Evolutionary conservation across 495 filamentous ascomycete species (phyloP), one percentile per base, ranked within the genome.

Genomic region (Trichoderma parareesei): DNA sequence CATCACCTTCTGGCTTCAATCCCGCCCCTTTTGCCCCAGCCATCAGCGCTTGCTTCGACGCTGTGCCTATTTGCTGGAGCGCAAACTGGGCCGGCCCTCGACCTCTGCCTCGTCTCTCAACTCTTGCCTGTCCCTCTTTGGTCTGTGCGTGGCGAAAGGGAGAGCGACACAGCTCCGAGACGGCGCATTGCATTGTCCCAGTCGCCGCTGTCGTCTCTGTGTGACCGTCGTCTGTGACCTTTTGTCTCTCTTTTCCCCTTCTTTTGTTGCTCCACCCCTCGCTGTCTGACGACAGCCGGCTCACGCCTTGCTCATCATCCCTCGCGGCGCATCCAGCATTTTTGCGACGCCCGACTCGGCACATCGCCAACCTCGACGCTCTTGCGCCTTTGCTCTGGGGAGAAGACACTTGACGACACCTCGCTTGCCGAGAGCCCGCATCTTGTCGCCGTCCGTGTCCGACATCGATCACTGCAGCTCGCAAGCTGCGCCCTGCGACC

Each of bases 181-280:
- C 48, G 48, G n/a, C n/a, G 48, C 48, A 55, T 55, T 55, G 48
- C 53, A 57, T 57, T 57, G 53, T 57, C 37, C 53, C 53, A 57
- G 20, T 9, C 20, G n/a, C 33, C 53, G 27, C 11, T 57, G 53
- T 35, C 53, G 5, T 38, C 18, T 13, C 53, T 57, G 53, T 37
- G 53, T 37, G 27, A 57, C 53, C 11, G 27, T 35, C 53, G 1
- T 8, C 46, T 49, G 46, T 49, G 20, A 49, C 46, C 27, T 57
- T 27, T 11, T 57, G 27, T 27, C 53, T 38, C 3, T 16, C 53
- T 57, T 27, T 14, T 37, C 53, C 27, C 11, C 53, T 5, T 18
- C 44, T 5, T 48, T 37, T 27, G 27, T 27, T 27, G 27, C 27
- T 27, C 27, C 20, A 20, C 9, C 9, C 8, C 20, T 33, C 53